A percentile compares a stretch with the other conserved stretches of the same genome.
phyloP scores from a whole-genome alignment of 345 rosid genomes.

The Aethionema arabicum region DNA sequence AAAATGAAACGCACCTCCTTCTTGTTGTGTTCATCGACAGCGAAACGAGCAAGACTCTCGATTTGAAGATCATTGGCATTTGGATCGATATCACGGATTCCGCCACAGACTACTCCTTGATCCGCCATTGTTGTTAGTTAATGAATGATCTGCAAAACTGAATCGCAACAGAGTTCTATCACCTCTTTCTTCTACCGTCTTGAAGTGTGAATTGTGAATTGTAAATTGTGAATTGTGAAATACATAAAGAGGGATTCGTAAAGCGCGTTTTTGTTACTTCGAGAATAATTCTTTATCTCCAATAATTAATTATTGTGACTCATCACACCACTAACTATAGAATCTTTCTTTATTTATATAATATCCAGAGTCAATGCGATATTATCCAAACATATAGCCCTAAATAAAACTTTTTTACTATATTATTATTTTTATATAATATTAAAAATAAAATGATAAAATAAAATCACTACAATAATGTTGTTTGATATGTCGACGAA shows the following conservation, averaged over 20 bases:
- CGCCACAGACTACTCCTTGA: constrained; percentile 49
- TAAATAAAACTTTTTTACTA: too few relatives aligned
- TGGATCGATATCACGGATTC: constrained; percentile 45
- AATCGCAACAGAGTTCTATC: constrained; percentile 9
- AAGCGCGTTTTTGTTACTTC: constrained; percentile 23
- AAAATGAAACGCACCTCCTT: constrained; percentile 47
- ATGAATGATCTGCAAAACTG: constrained; percentile 8
- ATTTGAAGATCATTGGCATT: constrained; percentile 60
- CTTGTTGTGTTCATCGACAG: constrained; percentile 86
- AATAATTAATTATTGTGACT: constrained; percentile 11
- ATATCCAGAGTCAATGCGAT: too few relatives aligned
- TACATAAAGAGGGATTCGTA: constrained; percentile 6
- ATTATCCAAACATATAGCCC: too few relatives aligned
- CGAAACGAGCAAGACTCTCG: constrained; percentile 75
- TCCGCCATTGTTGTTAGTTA: constrained; percentile 32
- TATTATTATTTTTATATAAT: too few relatives aligned
- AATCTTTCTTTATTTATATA: constrained; percentile 4
- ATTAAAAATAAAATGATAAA: too few relatives aligned
- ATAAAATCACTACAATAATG: too few relatives aligned
- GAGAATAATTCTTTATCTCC: constrained; percentile 21
- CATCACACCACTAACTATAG: constrained; percentile 17
- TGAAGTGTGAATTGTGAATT: background rate
- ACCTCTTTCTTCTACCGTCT: background rate
- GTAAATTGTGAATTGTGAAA: background rate
- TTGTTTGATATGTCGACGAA: too few relatives aligned